A percentile compares a stretch with the other conserved stretches of the same genome.
Evolutionary conservation across 2,329 filamentous ascomycete species (phyloP).

Genomic region (Cercospora nicotianae): DNA sequence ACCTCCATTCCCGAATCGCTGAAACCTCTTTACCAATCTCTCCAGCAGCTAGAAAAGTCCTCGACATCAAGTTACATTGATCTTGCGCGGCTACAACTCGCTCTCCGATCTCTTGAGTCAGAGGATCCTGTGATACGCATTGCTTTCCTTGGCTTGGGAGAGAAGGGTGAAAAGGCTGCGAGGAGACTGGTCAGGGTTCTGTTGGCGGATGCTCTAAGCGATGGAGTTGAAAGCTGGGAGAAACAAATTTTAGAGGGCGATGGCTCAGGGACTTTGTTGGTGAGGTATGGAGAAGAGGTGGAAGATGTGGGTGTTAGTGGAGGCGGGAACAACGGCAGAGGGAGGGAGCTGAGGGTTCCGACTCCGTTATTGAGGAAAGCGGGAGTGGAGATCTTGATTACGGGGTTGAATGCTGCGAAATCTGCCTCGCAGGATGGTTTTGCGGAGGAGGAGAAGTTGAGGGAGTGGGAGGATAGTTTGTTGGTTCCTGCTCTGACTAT

Average conservation of each 20-base stretch:
- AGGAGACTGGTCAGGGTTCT: constrained; percentile 66
- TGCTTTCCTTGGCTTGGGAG: constrained; percentile 48
- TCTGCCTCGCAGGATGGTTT: constrained; percentile 29
- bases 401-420: constrained; percentile 51
- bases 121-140: constrained; percentile 56
- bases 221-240: constrained; percentile 47
- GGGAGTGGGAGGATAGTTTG: constrained; percentile 61
- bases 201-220: constrained; percentile 48
- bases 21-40: constrained; percentile 58
- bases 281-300: constrained; percentile 56
- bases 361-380: constrained; percentile 62
- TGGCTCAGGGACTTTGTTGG: constrained; percentile 42
- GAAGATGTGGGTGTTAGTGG: constrained; percentile 40
- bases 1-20: constrained; percentile 55
- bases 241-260: constrained; percentile 39
- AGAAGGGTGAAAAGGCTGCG: constrained; percentile 50
- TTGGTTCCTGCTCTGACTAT: constrained; percentile 75
- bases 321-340: constrained; percentile 40
- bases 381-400: constrained; percentile 64
- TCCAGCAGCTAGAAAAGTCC: constrained; percentile 59
- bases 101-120: constrained; percentile 62
- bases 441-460: constrained; percentile 8
- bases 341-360: constrained; percentile 63
- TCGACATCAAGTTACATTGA: constrained; percentile 64
- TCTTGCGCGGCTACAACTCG: constrained; percentile 69